Conservation (phyloP, 1,284 basidiomycete species). For the Ustilago cynodontis region DNA sequence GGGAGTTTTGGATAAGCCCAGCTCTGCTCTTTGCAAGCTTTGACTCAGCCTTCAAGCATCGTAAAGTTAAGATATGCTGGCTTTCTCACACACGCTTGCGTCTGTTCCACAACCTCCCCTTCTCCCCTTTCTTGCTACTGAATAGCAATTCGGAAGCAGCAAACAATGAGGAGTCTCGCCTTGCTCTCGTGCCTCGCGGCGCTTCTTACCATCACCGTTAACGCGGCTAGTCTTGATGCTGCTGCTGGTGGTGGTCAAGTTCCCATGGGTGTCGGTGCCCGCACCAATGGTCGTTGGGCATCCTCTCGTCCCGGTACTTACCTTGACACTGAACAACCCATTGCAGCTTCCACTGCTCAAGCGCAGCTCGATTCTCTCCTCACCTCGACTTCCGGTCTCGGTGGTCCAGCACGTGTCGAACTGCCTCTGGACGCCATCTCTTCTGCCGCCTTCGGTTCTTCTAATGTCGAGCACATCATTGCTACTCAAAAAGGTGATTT, state of each 20-base stretch:
- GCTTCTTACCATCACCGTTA: constrained; percentile 24
- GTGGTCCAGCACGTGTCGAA: constrained; percentile 46
- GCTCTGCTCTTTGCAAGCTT: too few relatives aligned
- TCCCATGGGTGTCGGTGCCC: constrained; percentile 35
- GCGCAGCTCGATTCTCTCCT: constrained; percentile 29
- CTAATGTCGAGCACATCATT: constrained; percentile 43
- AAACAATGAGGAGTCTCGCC: constrained; percentile 33
- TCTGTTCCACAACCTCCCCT: background rate
- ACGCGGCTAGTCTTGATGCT: constrained; percentile 32
- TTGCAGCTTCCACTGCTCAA: constrained; percentile 16
- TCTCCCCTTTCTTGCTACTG: background rate
- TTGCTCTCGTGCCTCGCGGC: constrained; percentile 46
- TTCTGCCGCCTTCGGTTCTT: constrained; percentile 35
- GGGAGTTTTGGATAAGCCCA: background rate
- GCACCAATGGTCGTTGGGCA: constrained; percentile 30
- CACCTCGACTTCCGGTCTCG: constrained; percentile 18
- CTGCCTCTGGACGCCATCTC: constrained; percentile 49
- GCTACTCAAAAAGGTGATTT: constrained; percentile 48
- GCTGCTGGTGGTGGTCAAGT: constrained; percentile 26
- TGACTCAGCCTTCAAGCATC: background rate
- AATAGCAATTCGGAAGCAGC: background rate
- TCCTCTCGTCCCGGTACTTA: constrained; percentile 15
- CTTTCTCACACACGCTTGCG: background rate
- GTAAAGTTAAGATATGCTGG: too few relatives aligned
- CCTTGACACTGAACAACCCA: constrained; percentile 16